Base-by-base conservation (phyloP, 1,284 basidiomycete genomes). In the Sutorius eximius region DNA sequence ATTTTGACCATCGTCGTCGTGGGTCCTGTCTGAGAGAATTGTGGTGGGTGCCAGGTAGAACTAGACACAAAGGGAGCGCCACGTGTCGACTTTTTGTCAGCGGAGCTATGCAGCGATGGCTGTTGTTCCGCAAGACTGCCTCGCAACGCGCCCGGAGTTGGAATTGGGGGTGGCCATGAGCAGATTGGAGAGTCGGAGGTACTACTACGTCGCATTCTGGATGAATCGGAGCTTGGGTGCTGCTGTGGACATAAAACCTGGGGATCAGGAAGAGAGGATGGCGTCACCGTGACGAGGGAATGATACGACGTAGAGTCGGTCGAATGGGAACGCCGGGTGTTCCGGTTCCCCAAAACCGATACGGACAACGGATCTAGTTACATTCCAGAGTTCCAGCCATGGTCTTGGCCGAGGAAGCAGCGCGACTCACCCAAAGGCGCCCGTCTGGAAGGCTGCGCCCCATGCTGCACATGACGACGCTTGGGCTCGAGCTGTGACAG, bases 351-450 rank as follows among this genome's bases (percentile, higher is more conserved):
- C 33, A 58, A 20, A 44, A 54, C 51, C 16, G 59, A 68, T 13
- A 42, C 16, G 24, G 69, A 68, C 37, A 72, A 38, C 22, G 65
- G 60, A 67, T 69, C 70, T 67, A 46, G 55, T 43, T 15, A 8
- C 32, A 52, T 18, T 29, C 36, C 34, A 50, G 44, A 15, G 41
- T 44, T 60, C 38, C 34, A 57, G 56, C 41, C 36, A 42, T 32
- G 9, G 16, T 49, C 36, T 37, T 11, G 47, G 29, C n/a, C 4
- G 18, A 16, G 15, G 36, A 48, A 32, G 45, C 46, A 47, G 27
- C 3, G 50, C 46, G 30, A 68, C 68, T 69, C 56, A 72, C 68
- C 53, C 40, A 69, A 47, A 13, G 70, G 64, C 2, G 45, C 40
- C 12, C 70, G 61, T 57, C 27, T 61, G 16, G 45, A 33, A 10